These are phyloP conservation scores for Melanogaster broomeanus DNA, from an alignment of 768 basidiomycete species.

Conservation along the genomic window DNA sequence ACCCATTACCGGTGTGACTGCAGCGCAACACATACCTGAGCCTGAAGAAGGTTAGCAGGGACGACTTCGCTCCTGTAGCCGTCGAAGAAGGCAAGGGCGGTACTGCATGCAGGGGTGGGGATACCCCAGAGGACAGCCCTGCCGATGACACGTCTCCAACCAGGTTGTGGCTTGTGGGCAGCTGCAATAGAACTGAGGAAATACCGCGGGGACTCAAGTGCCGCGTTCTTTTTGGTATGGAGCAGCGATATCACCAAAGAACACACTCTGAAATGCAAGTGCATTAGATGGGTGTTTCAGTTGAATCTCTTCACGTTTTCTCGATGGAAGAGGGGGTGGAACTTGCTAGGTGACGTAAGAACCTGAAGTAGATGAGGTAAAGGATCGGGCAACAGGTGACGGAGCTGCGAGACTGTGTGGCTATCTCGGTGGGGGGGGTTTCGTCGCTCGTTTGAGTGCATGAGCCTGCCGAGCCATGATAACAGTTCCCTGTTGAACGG, in stretches of 20 bases:
- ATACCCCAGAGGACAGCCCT: slow-evolving; percentile 98
- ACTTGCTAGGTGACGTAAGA: neutral
- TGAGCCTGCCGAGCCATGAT: neutral
- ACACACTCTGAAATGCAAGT: slow-evolving; percentile 64
- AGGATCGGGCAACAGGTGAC: no score
- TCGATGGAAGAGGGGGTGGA: neutral
- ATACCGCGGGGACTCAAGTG: slow-evolving; percentile 71
- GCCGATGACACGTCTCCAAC: slow-evolving; percentile 96
- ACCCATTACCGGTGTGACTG: no score
- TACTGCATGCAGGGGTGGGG: slow-evolving; percentile 96
- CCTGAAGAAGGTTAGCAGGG: slow-evolving; percentile 94
- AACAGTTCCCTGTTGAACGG: neutral
- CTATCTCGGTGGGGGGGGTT: no score
- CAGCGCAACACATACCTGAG: slow-evolving; percentile 55
- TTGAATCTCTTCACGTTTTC: slow-evolving; percentile 15
- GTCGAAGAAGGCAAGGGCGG: slow-evolving; percentile 97
- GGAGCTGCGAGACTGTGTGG: no score
- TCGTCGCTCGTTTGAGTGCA: slow-evolving; percentile 7
- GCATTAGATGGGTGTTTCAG: slow-evolving; percentile 12
- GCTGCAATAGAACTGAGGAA: slow-evolving; percentile 43
- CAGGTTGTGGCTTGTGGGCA: slow-evolving; percentile 91
- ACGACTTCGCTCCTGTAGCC: slow-evolving; percentile 96
- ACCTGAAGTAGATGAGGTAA: no score
- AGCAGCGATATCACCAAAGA: slow-evolving; percentile 88
- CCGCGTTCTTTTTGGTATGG: slow-evolving; percentile 84